phyloP scores from a whole-genome alignment of 2,329 filamentous ascomycete species.

The Ophiostoma piceae region DNA sequence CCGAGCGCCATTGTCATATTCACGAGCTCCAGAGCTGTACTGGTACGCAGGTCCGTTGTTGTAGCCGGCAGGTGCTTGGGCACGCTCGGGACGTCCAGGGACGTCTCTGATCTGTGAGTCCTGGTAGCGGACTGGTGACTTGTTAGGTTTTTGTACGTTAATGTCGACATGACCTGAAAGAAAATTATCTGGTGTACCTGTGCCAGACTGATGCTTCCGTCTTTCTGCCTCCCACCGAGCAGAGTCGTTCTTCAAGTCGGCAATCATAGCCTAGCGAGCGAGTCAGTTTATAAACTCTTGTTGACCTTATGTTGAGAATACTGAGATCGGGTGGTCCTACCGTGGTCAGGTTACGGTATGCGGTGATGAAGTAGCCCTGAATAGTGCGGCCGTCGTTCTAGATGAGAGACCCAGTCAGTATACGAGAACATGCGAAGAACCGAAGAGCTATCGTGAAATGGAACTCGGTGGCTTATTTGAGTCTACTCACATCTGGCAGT shows the following conservation, averaged over 20 bases:
- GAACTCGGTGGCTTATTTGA: neutral
- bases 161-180: slow-evolving; percentile 24
- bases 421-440: neutral
- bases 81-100: slow-evolving; percentile 22
- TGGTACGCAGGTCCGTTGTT: neutral
- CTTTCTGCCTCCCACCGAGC: slow-evolving; percentile 58
- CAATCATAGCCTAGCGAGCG: slow-evolving; percentile 55
- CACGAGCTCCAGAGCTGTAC: slow-evolving; percentile 20
- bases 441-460: neutral
- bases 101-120: slow-evolving; percentile 38
- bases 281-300: neutral
- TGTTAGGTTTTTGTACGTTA: slow-evolving; percentile 56
- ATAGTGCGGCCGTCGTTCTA: slow-evolving; percentile 57
- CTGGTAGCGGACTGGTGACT: slow-evolving; percentile 53
- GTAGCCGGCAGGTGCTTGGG: slow-evolving; percentile 21
- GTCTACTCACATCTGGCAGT: slow-evolving; percentile 56
- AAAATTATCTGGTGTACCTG: slow-evolving; percentile 49
- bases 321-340: slow-evolving; percentile 45
- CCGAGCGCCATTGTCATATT: slow-evolving; percentile 41
- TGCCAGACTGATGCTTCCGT: slow-evolving; percentile 51
- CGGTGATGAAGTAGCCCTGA: slow-evolving; percentile 71
- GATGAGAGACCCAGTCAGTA: slow-evolving; percentile 17
- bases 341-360: slow-evolving; percentile 71
- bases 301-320: neutral
- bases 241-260: slow-evolving; percentile 58